Percentiles rank a stretch among this genome's conserved stretches.
These are phyloP conservation scores for Podaxis sp. DNA, from an alignment of 768 basidiomycete species.

Conservation along the genomic window DNA sequence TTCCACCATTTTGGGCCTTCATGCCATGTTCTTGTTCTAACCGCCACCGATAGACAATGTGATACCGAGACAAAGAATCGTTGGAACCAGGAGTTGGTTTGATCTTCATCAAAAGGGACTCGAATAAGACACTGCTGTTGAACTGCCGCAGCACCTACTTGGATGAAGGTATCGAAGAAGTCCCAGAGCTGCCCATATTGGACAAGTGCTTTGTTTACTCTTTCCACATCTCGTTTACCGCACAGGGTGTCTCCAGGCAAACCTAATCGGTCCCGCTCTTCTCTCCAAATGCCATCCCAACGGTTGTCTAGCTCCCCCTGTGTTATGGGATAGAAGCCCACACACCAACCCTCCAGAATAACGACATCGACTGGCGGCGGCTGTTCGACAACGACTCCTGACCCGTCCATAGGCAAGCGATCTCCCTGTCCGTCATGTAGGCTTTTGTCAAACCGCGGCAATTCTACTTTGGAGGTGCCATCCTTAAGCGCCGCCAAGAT, in stretches of 20 bases:
- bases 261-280: conserved; percentile 34
- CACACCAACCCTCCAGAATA: conserved; percentile 95
- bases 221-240: conserved; percentile 51
- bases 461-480: conserved; percentile 42
- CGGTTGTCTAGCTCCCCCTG: conserved; percentile 46
- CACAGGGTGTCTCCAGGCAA: conserved; percentile 35
- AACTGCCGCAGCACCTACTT: conserved; percentile 44
- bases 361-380: conserved; percentile 64
- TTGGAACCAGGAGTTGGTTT: conserved; percentile 26
- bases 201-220: conserved; percentile 61
- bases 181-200: conserved; percentile 69
- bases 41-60: conserved; percentile 83
- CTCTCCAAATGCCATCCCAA: conserved; percentile 49
- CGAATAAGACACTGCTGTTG: conserved; percentile 2
- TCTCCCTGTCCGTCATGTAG: conserved; percentile 81
- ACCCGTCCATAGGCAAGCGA: conserved; percentile 46
- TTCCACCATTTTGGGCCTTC: conserved; percentile 81
- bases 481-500: conserved; percentile 50
- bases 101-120: conserved; percentile 22
- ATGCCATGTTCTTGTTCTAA: conserved; percentile 87
- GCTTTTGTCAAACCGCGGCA: conserved; percentile 91
- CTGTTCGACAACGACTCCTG: conserved; percentile 41
- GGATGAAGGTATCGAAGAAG: conserved; percentile 70
- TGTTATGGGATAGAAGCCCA: conserved; percentile 75
- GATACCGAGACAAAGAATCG: conserved; percentile 30